phyloP scores from a whole-genome alignment of 805 yeast genomes.

The Metschnikowia amazonensis region DNA sequence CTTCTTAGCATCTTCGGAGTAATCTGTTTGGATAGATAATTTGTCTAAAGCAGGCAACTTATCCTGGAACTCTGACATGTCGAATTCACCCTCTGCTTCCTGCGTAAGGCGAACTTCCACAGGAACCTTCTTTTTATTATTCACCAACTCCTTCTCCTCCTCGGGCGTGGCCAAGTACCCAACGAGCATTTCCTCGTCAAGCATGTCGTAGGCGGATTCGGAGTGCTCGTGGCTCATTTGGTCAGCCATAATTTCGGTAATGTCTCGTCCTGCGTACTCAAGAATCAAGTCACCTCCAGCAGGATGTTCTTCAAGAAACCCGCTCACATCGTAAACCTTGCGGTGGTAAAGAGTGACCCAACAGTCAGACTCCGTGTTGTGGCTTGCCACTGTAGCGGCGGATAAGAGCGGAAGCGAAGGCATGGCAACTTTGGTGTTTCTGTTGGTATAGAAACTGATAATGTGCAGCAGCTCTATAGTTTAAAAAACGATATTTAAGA shows the following conservation, averaged over 20 bases:
- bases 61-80: slow-evolving; percentile 46
- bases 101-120: slow-evolving; percentile 50
- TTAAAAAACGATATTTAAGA: too few species aligned
- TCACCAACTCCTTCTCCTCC: slow-evolving; percentile 69
- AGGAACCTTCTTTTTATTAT: slow-evolving; percentile 53
- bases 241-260: slow-evolving; percentile 76
- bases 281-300: slow-evolving; percentile 59
- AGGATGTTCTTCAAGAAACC: slow-evolving; percentile 68
- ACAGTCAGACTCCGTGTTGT: slow-evolving; percentile 52
- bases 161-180: slow-evolving; percentile 80
- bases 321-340: slow-evolving; percentile 80
- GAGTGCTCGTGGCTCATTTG: slow-evolving; percentile 71
- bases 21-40: slow-evolving; percentile 77
- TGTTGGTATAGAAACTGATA: neutral
- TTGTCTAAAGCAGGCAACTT: slow-evolving; percentile 71
- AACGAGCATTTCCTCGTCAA: slow-evolving; percentile 73
- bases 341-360: slow-evolving; percentile 81
- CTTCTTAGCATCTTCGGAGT: slow-evolving; percentile 58
- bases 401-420: slow-evolving; percentile 57
- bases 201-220: slow-evolving; percentile 79
- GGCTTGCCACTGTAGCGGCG: slow-evolving; percentile 47
- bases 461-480: neutral
- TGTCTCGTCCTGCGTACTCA: slow-evolving; percentile 57
- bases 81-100: slow-evolving; percentile 21
- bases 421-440: neutral